Conservation (phyloP, 495 filamentous ascomycete genomes). For the Bathelium albidoporum region DNA sequence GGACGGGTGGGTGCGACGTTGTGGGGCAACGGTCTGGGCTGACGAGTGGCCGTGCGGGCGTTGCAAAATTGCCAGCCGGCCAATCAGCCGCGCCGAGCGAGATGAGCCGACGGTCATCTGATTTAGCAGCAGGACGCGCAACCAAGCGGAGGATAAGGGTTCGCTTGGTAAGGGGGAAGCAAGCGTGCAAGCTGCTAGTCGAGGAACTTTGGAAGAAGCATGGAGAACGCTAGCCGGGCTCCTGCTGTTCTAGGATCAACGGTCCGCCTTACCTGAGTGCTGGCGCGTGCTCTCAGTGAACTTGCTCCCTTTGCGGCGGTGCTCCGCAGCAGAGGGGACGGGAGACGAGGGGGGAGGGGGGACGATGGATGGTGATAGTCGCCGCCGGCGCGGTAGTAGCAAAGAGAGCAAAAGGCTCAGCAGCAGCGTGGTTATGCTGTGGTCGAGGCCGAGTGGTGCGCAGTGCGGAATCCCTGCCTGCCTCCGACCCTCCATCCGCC, state of each 20-base stretch:
- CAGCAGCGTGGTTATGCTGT: too few relatives aligned
- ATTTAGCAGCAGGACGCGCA: background rate
- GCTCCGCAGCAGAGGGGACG: too few relatives aligned
- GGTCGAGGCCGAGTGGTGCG: background rate
- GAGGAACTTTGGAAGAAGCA: background rate
- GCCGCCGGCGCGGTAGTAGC: too few relatives aligned
- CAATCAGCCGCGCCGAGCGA: background rate
- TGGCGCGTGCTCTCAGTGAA: background rate
- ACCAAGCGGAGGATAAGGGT: too few relatives aligned
- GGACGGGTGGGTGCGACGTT: background rate
- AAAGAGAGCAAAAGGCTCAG: too few relatives aligned
- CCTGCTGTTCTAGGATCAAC: conserved; percentile 5
- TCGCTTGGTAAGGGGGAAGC: too few relatives aligned
- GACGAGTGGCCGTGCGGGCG: conserved; percentile 3
- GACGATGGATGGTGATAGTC: too few relatives aligned
- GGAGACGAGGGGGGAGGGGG: too few relatives aligned
- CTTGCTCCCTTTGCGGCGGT: background rate
- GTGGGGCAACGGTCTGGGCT: background rate
- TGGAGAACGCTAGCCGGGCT: background rate
- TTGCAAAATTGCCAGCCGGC: too few relatives aligned
- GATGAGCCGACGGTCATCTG: conserved; percentile 1
- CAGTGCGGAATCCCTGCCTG: background rate
- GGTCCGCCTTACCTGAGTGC: conserved; percentile 4
- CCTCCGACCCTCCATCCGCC: background rate
- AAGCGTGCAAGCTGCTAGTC: background rate